A percentile compares a stretch with the other conserved stretches of the same genome.
These are phyloP conservation scores for Tylopilus sp. DNA, from an alignment of 1,284 basidiomycete species.

Conservation along the genomic window DNA sequence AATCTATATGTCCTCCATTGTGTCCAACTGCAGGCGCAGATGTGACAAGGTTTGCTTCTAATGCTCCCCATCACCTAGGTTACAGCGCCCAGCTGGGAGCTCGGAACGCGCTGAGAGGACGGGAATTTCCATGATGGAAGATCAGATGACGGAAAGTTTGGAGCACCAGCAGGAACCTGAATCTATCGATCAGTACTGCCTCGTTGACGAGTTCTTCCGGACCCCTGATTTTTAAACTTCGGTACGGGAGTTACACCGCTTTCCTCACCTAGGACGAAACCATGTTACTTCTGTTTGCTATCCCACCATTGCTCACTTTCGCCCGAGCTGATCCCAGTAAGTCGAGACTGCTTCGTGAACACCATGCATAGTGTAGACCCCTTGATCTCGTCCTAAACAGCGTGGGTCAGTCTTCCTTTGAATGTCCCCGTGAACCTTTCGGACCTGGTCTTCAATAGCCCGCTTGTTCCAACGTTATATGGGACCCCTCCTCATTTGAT, in stretches of 20 bases:
- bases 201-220: no score
- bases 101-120: no score
- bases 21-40: no score
- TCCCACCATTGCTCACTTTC: not conserved
- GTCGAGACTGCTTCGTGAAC: not conserved
- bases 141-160: no score
- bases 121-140: no score
- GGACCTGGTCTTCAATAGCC: conserved; percentile 14
- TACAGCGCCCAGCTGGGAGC: no score
- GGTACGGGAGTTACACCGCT: not conserved
- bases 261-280: not conserved
- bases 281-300: conserved; percentile 1
- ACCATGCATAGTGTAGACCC: not conserved
- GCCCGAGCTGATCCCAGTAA: conserved; percentile 5
- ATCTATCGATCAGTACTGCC: no score
- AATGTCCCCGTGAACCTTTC: conserved; percentile 13
- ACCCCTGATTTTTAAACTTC: no score
- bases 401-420: conserved; percentile 16
- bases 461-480: conserved; percentile 20
- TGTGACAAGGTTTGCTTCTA: no score
- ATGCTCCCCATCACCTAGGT: no score
- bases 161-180: no score
- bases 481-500: conserved; percentile 24
- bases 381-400: conserved; percentile 4
- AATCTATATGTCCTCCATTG: no score